A percentile compares a stretch with the other conserved stretches of the same genome.
These are phyloP conservation scores for Coniophora puteana DNA, from an alignment of 1,284 basidiomycete species.

Conservation along the genomic window DNA sequence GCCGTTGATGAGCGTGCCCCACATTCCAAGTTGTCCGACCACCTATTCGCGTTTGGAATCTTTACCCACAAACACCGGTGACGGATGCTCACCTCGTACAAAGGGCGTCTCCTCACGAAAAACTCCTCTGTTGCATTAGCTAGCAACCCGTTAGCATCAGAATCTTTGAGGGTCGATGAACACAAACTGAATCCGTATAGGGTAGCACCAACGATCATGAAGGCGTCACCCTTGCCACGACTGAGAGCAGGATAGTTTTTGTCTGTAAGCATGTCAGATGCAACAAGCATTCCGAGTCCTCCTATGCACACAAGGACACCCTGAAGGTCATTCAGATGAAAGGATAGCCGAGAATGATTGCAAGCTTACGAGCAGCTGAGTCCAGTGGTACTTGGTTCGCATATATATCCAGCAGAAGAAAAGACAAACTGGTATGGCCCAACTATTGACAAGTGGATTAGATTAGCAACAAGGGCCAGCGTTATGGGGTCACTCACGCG, in stretches of 20 bases:
- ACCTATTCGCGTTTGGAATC: slow-evolving; percentile 36
- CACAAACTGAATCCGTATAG: slow-evolving; percentile 79
- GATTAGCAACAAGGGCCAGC: slow-evolving; percentile 1
- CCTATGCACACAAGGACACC: slow-evolving; percentile 72
- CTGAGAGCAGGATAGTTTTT: slow-evolving; percentile 65
- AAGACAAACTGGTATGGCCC: slow-evolving; percentile 85
- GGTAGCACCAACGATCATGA: slow-evolving; percentile 82
- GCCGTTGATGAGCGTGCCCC: slow-evolving; percentile 75
- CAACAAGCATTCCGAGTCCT: slow-evolving; percentile 75
- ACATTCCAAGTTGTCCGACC: slow-evolving; percentile 82
- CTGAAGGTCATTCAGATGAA: slow-evolving; percentile 29
- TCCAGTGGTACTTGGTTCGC: slow-evolving; percentile 77
- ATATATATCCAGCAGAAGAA: slow-evolving; percentile 81
- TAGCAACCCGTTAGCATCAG: slow-evolving; percentile 20
- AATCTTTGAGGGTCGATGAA: not conserved
- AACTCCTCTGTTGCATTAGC: slow-evolving; percentile 87
- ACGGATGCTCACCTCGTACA: slow-evolving; percentile 58
- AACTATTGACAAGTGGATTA: slow-evolving; percentile 37
- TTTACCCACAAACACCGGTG: not conserved
- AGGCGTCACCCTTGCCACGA: slow-evolving; percentile 76
- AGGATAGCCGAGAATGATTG: not conserved
- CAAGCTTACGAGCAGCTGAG: slow-evolving; percentile 62
- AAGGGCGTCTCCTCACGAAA: slow-evolving; percentile 72
- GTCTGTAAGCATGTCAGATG: slow-evolving; percentile 65
- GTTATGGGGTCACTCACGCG: slow-evolving; percentile 45